These are phyloP conservation scores for Cucurbita pepo DNA, from an alignment of 306 rosid species.

Conservation along the genomic window DNA sequence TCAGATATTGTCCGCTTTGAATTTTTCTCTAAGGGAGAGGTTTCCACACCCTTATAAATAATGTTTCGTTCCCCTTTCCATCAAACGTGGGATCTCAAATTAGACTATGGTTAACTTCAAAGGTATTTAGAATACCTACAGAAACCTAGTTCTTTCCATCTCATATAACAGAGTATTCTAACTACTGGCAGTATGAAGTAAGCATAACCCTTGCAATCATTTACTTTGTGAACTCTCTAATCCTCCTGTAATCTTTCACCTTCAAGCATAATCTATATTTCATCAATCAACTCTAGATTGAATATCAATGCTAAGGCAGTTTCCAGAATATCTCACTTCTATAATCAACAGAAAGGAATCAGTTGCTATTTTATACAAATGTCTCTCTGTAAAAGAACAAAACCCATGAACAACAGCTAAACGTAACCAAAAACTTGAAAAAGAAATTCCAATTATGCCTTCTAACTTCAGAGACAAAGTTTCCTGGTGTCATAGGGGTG, in stretches of 20 bases:
- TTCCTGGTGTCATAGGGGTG: neutral
- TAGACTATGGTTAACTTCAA: neutral
- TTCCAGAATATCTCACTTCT: neutral
- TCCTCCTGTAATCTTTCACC: neutral
- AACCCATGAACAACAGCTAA: neutral
- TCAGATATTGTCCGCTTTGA: too few species aligned
- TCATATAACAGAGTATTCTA: neutral
- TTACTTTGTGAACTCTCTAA: neutral
- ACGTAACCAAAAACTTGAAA: neutral
- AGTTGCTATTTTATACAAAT: neutral
- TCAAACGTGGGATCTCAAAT: neutral
- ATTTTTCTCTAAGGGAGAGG: too few species aligned
- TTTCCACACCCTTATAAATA: too few species aligned
- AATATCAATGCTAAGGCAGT: neutral
- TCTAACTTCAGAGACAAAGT: neutral
- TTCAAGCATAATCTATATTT: too few species aligned
- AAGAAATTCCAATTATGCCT: neutral
- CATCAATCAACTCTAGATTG: neutral
- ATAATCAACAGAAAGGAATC: neutral
- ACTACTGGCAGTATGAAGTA: neutral
- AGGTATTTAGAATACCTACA: neutral
- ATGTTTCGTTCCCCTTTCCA: too few species aligned
- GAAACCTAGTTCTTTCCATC: neutral
- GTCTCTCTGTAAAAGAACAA: neutral
- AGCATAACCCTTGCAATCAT: neutral